phyloP scores from a whole-genome alignment of 2,329 filamentous ascomycete species.

The Triangularia verruculosa region DNA sequence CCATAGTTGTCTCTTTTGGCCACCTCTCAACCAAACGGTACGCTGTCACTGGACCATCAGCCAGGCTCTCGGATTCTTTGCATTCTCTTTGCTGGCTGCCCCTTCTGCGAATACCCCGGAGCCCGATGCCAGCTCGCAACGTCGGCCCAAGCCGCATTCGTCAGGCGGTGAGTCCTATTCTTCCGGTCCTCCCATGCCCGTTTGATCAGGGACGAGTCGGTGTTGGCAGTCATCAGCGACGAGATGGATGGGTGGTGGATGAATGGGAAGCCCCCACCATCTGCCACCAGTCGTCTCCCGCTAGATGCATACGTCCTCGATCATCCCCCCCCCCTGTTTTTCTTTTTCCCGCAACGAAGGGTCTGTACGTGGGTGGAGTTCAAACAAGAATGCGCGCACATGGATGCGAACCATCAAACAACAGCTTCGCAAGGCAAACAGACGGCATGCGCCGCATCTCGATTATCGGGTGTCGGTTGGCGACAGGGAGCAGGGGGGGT shows the following conservation, averaged over 20 bases:
- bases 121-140: constrained; percentile 13
- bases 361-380: neutral
- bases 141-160: constrained; percentile 4
- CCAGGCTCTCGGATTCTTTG: neutral
- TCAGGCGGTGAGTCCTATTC: constrained; percentile 18
- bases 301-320: constrained; percentile 16
- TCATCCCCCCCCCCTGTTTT: constrained; percentile 20
- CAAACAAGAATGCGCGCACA: neutral
- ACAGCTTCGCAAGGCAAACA: neutral
- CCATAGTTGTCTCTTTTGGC: constrained; percentile 1
- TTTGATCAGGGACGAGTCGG: neutral
- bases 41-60: neutral
- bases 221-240: neutral
- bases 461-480: neutral
- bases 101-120: neutral
- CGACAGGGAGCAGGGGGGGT: constrained; percentile 1
- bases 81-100: neutral
- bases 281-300: constrained; percentile 1
- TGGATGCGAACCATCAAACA: constrained; percentile 12
- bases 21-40: neutral
- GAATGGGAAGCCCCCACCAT: constrained; percentile 9
- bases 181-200: neutral
- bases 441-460: neutral
- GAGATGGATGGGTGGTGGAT: neutral
- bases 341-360: constrained; percentile 15